These are phyloP conservation scores for Vaccinium darrowii DNA, from an alignment of 148 eudicot genomes.

Conservation along the genomic window DNA sequence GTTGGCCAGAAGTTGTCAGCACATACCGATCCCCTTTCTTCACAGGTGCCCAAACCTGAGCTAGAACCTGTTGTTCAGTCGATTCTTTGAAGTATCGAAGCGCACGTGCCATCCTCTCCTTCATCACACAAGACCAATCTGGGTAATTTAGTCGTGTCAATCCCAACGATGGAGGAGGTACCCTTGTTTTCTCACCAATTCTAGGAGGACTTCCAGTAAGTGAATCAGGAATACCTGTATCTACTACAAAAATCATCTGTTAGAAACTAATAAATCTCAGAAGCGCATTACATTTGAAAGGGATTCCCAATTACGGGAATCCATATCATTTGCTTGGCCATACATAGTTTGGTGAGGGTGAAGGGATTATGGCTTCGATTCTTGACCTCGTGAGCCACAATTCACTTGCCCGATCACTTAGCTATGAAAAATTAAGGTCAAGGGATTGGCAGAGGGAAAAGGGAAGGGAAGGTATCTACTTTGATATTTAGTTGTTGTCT, in stretches of 20 bases:
- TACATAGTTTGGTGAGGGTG: neutral
- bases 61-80: conserved; percentile 65
- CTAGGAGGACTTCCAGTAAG: conserved; percentile 21
- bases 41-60: conserved; percentile 96
- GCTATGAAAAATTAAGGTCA: neutral
- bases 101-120: conserved; percentile 83
- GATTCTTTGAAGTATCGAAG: conserved; percentile 46
- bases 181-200: conserved; percentile 39
- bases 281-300: neutral
- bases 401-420: neutral
- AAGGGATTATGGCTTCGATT: neutral
- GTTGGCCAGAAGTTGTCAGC: conserved; percentile 95
- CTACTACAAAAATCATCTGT: neutral
- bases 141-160: conserved; percentile 36
- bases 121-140: conserved; percentile 57
- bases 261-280: neutral
- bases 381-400: neutral
- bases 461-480: neutral
- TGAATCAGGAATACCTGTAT: conserved; percentile 47
- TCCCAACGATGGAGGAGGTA: conserved; percentile 39
- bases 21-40: conserved; percentile 58
- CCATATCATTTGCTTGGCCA: neutral
- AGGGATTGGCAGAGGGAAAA: neutral
- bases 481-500: neutral
- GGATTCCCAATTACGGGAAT: neutral